Evolutionary conservation across 306 rosid genomes (phyloP), one percentile per base, ranked within the genome.

Genomic region (Vachellia pachyceras): DNA sequence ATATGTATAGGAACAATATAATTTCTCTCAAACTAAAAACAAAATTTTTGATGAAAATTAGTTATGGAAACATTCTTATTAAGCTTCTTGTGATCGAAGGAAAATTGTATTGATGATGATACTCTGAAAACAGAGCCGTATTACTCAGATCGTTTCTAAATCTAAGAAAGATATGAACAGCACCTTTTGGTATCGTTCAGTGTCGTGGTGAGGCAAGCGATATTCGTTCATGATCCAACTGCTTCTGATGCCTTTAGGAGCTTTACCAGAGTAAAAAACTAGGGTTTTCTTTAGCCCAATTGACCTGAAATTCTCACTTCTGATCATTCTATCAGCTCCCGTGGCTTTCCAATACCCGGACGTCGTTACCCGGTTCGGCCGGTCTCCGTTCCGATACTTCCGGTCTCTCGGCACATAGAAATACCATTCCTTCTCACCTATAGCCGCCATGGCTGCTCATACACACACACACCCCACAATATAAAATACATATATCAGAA

Each of bases 171-270:
- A 15, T 50, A 17, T 50, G 57, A 50, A 45, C 50, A 45, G 18
- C 85, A 92, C 98, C 99, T 96, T 93, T 57, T 96, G 99, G 79
- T 91, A 93, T 35, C 99, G 89, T 82, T 93, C 91, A 11, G 99
- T 96, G 66, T 96, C 99, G 15, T 96, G 99, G 2, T 96, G 99
- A 0, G 99, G 99, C 81, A 96, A 79, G 52, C 99, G 97, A 82
- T 96, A 96, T 89, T 96, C 99, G 79, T 96, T 96, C 99, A 96
- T 96, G 76, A 96, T 96, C 99, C 99, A 96, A 37, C 98, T 96
- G 17, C 93, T 96, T 63, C 99, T 90, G 60, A 93, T 88, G 12
- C 99, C 99, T 83, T 95, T 93, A 0, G 99, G 99, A 54, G 99
- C 99, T 77, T 95, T 95, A 0, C 99, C 99, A 18, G 98, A 92